Evolutionary conservation across 495 filamentous ascomycete species (phyloP).

Genomic region (Niebla homalea): DNA sequence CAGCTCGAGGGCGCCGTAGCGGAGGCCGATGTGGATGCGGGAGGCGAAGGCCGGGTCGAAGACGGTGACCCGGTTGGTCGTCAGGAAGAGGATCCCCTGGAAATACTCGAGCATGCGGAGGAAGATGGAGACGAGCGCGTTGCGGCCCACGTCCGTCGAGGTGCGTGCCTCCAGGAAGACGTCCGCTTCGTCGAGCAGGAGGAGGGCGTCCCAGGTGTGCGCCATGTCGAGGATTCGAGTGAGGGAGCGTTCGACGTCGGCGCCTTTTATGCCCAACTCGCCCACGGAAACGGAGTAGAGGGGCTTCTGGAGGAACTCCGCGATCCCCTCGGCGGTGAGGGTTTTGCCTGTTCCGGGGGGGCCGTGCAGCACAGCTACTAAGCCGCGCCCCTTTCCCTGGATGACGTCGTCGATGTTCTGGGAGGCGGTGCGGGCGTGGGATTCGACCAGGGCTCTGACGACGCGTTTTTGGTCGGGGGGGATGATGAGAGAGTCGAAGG

Average conservation of each 20-base stretch:
- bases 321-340: slow-evolving; percentile 76
- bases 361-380: slow-evolving; percentile 66
- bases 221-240: slow-evolving; percentile 78
- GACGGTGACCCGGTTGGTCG: slow-evolving; percentile 65
- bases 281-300: slow-evolving; percentile 47
- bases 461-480: slow-evolving; percentile 65
- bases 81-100: slow-evolving; percentile 69
- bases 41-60: slow-evolving; percentile 58
- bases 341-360: slow-evolving; percentile 85
- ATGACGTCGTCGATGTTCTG: slow-evolving; percentile 72
- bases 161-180: slow-evolving; percentile 66
- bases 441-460: slow-evolving; percentile 66
- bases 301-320: slow-evolving; percentile 67
- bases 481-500: slow-evolving; percentile 66
- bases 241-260: slow-evolving; percentile 65
- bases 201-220: slow-evolving; percentile 72
- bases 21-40: slow-evolving; percentile 60
- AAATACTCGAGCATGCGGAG: slow-evolving; percentile 60
- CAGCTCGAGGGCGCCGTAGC: slow-evolving; percentile 62
- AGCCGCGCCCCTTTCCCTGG: slow-evolving; percentile 61
- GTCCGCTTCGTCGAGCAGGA: slow-evolving; percentile 67
- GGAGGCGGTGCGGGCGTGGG: slow-evolving; percentile 67
- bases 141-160: slow-evolving; percentile 58
- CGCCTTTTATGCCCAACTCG: slow-evolving; percentile 67
- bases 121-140: slow-evolving; percentile 68